Conservation (phyloP, 1,284 basidiomycete species). For the Leccinum cinnamomeum region DNA sequence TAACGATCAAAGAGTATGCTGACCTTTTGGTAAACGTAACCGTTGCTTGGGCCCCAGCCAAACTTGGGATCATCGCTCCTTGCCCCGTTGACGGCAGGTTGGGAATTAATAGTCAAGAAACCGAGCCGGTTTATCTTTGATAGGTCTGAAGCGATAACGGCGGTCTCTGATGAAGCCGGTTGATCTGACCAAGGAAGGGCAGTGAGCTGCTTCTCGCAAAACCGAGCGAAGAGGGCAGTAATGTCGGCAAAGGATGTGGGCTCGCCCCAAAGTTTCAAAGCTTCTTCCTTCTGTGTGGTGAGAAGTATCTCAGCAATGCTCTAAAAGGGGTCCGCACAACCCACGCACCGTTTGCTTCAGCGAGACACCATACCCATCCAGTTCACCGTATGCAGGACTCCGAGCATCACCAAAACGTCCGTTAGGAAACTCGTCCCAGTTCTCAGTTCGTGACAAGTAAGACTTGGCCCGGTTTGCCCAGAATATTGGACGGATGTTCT, state of each 20-base stretch:
- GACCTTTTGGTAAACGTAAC: slow-evolving; percentile 97
- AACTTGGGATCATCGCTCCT: slow-evolving; percentile 83
- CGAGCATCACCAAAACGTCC: slow-evolving; percentile 97
- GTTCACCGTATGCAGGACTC: slow-evolving; percentile 95
- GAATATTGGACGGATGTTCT: slow-evolving; percentile 93
- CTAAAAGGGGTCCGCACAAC: background rate
- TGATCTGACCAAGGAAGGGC: slow-evolving; percentile 98
- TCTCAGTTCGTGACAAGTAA: slow-evolving; percentile 88
- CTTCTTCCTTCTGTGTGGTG: slow-evolving; percentile 71
- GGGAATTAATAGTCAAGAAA: slow-evolving; percentile 97
- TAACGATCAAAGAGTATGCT: slow-evolving; percentile 23
- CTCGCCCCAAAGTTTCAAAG: slow-evolving; percentile 83
- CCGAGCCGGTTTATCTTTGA: slow-evolving; percentile 86
- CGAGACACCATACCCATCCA: slow-evolving; percentile 92
- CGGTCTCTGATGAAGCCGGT: slow-evolving; percentile 82
- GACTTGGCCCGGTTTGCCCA: slow-evolving; percentile 94
- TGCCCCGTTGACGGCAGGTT: slow-evolving; percentile 95
- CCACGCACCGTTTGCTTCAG: slow-evolving; percentile 75
- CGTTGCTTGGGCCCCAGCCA: slow-evolving; percentile 94
- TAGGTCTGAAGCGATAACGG: slow-evolving; percentile 78
- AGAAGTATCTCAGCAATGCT: slow-evolving; percentile 7
- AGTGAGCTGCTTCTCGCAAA: slow-evolving; percentile 69
- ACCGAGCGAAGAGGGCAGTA: slow-evolving; percentile 72
- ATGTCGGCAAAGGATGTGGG: slow-evolving; percentile 73
- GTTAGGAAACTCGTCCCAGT: slow-evolving; percentile 99